Percentiles rank a stretch among this genome's conserved stretches.
Evolutionary conservation across 1,139 yeast genomes (phyloP).

Genomic region (Candida labiduridarum): DNA sequence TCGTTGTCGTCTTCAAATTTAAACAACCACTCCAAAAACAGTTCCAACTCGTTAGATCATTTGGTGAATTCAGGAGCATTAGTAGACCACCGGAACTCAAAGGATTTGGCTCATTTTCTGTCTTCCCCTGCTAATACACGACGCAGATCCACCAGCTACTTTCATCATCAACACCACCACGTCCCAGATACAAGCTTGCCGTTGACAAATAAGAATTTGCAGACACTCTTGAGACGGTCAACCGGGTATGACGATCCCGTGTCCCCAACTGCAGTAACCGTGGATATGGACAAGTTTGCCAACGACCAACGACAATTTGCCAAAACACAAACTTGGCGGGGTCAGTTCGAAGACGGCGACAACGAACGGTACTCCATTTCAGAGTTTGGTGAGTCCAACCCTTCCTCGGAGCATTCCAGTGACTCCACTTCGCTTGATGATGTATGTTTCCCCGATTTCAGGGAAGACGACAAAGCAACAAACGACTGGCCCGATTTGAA

Average conservation of each 20-base stretch:
- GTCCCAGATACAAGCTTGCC: slow-evolving; percentile 25
- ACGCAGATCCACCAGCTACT: slow-evolving; percentile 24
- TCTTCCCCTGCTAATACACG: slow-evolving; percentile 38
- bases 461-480: slow-evolving; percentile 26
- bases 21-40: background rate
- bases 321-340: slow-evolving; percentile 21
- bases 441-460: slow-evolving; percentile 75
- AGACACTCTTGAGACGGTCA: slow-evolving; percentile 23
- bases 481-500: slow-evolving; percentile 78
- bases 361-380: slow-evolving; percentile 29
- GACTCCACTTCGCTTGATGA: slow-evolving; percentile 80
- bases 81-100: slow-evolving; percentile 37
- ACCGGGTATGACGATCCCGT: slow-evolving; percentile 14
- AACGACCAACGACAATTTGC: slow-evolving; percentile 36
- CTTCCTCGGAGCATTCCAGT: slow-evolving; percentile 71
- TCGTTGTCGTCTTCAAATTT: background rate
- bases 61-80: slow-evolving; percentile 24
- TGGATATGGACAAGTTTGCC: slow-evolving; percentile 44
- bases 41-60: slow-evolving; percentile 10
- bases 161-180: background rate
- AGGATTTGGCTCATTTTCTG: slow-evolving; percentile 32
- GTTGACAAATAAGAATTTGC: slow-evolving; percentile 41
- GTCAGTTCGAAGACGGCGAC: slow-evolving; percentile 16
- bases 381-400: slow-evolving; percentile 63
- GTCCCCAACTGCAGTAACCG: slow-evolving; percentile 29